Base-by-base conservation (phyloP, 352 stramenopile genomes). In the Blastocystis sp. region DNA sequence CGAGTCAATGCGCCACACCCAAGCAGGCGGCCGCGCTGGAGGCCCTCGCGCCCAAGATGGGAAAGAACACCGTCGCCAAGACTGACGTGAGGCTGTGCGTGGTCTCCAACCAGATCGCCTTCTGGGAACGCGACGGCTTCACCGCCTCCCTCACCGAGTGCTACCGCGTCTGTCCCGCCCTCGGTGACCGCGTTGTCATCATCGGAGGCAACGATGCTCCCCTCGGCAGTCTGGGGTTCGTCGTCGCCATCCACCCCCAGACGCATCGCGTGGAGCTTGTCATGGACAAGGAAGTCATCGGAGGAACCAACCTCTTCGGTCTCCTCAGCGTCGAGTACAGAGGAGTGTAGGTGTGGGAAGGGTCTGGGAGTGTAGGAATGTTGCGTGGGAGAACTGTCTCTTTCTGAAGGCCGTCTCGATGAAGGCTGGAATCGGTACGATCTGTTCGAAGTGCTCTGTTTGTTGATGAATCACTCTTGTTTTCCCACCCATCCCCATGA, bases 121-220 rank as follows among this genome's bases (percentile, higher is more conserved):
- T 73, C 38, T 69, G 51, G 32, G 76, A 59, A 29, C 69, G 40
- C 16, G 49, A 59, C 29, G 27, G 21, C 0, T 29, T 32, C 21
- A 61, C 46, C 27, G 51, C 38, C 9, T 81, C 69, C 0, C 9
- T 57, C 9, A 81, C 69, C 0, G 69, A 81, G n/a, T 40, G 27
- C 1, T 63, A 44, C 8, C 29, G 44, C 8, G 27, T 81, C 40
- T n/a, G 34, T 1, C 84, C 93, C 32, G 94, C 94, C 34, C 89
- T 99, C 8, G 96, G 96, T 48, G 94, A 98, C 87, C 92, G 96
- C n/a, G 91, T 99, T 71, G 95, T 97, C 44, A 98, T 98, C 88
- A 92, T 99, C 34, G 95, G 90, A 59, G 93, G 92, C 1, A 92
- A 91, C 73, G 94, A 93, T 51, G 94, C 98, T 32, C 96, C 96